Base-by-base conservation (phyloP, 805 yeast genomes). In the Kazachstania psychrophila region DNA sequence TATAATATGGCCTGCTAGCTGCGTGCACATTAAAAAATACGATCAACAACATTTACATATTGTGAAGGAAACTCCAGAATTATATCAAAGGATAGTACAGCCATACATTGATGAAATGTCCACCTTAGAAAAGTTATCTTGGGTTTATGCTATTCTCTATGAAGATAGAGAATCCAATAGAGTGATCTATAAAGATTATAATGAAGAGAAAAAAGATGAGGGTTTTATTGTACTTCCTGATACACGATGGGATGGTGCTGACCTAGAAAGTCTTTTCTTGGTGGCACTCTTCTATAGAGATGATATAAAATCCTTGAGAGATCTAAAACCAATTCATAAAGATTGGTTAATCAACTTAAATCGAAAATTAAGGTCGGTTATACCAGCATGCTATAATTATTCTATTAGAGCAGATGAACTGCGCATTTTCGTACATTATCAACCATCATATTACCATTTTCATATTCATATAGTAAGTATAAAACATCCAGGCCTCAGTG, bases 401-500 rank as follows among this genome's bases (percentile, higher is more conserved):
- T 50, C 53, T 14, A 49, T 86, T 5, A 53, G 47, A 1, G 46
- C 62, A 0, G 79, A 80, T 52, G 72, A 78, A 46, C 56, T 92
- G 46, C 72, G 95, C 42, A 56, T 87, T 1, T 92, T 83, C 52
- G 70, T 92, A 33, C 99, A 92, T 64, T 83, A 92, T 58, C 97
- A 88, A 48, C 99, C 99, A 0, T 82, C 96, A 0, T 92, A 89
- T 58, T 92, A 92, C 54, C 98, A 92, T 54, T 80, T 92, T 66
- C 99, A 92, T 55, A 71, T 92, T 14, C 99, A 92, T 57, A 79
- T 85, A 10, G 95, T 86, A 13, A 80, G 83, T 49, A 68, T 82
- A 5, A 66, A 61, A 13, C 84, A 83, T 48, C 75, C 73, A 2
- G 85, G 92, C 1, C 49, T 81, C 38, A 77, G 88, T 31, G 69